These are phyloP conservation scores for Ceratopteris richardii DNA, from an alignment of 75 land plant genomes.

Conservation along the genomic window DNA sequence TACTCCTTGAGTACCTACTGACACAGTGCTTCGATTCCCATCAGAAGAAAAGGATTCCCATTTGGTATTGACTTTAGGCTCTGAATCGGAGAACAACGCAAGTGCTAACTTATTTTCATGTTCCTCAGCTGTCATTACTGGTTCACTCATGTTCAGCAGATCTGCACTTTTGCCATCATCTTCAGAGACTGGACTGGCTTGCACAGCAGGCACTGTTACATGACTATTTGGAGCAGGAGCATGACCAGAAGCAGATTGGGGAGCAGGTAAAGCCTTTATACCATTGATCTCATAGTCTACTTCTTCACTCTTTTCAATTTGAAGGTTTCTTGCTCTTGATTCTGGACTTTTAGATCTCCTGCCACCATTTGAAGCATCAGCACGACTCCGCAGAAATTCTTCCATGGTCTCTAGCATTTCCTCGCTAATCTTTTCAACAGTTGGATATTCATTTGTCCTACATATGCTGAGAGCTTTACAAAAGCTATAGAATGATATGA, in stretches of 20 bases:
- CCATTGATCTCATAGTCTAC: slow-evolving; percentile 3
- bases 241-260: slow-evolving; percentile 8
- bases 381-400: slow-evolving; percentile 28
- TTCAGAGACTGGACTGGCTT: neutral
- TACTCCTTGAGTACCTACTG: too few species aligned
- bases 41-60: too few species aligned
- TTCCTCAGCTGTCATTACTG: slow-evolving; percentile 13
- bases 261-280: slow-evolving; percentile 9
- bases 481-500: slow-evolving; percentile 44
- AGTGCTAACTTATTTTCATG: slow-evolving; percentile 58
- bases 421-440: slow-evolving; percentile 29
- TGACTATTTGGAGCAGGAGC: neutral
- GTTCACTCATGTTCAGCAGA: slow-evolving; percentile 28
- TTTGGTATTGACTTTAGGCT: neutral
- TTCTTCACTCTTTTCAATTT: too few species aligned
- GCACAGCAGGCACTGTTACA: neutral
- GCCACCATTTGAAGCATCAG: too few species aligned
- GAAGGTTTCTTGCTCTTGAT: too few species aligned
- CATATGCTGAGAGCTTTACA: slow-evolving; percentile 71
- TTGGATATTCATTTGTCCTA: slow-evolving; percentile 71
- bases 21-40: too few species aligned
- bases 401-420: slow-evolving; percentile 58
- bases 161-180: neutral
- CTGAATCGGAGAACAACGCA: slow-evolving; percentile 48
- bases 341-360: too few species aligned